A percentile compares a stretch with the other conserved stretches of the same genome.
These are phyloP conservation scores for Jamesozyma rosinii DNA, from an alignment of 805 yeast genomes.

Conservation along the genomic window DNA sequence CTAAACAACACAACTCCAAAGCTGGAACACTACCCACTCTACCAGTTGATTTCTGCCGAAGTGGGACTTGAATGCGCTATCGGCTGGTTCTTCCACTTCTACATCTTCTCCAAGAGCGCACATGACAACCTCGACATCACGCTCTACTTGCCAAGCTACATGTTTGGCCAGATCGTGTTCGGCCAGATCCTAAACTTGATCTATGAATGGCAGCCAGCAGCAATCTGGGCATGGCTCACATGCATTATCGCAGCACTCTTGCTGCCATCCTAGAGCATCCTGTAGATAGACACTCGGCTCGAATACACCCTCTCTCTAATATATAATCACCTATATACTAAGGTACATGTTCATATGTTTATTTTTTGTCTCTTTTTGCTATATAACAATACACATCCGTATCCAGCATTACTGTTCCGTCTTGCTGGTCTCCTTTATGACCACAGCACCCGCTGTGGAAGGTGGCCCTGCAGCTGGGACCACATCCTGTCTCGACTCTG, in stretches of 20 bases:
- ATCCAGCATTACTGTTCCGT: not conserved
- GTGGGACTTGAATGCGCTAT: slow-evolving; percentile 14
- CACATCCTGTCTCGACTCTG: slow-evolving; percentile 25
- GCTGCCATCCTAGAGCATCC: too few relatives aligned
- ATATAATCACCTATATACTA: too few relatives aligned
- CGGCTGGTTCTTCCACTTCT: slow-evolving; percentile 27
- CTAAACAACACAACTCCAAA: slow-evolving; percentile 3
- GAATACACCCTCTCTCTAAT: too few relatives aligned
- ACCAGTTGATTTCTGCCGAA: slow-evolving; percentile 7
- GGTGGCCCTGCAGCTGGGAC: not conserved
- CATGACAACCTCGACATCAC: slow-evolving; percentile 12
- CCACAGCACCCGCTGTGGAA: not conserved
- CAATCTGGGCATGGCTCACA: slow-evolving; percentile 1
- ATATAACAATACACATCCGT: too few relatives aligned
- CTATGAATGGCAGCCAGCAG: slow-evolving; percentile 7
- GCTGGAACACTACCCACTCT: not conserved
- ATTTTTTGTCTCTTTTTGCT: too few relatives aligned
- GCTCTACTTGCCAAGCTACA: slow-evolving; percentile 20
- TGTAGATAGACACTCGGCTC: too few relatives aligned
- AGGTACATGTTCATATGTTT: too few relatives aligned
- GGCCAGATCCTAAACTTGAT: slow-evolving; percentile 10
- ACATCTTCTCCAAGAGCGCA: slow-evolving; percentile 15
- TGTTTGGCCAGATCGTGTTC: slow-evolving; percentile 13
- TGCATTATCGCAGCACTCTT: too few relatives aligned
- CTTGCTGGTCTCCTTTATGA: not conserved